These are phyloP conservation scores for Monilinia fructigena DNA, from an alignment of 2,329 filamentous ascomycete genomes.

Conservation along the genomic window DNA sequence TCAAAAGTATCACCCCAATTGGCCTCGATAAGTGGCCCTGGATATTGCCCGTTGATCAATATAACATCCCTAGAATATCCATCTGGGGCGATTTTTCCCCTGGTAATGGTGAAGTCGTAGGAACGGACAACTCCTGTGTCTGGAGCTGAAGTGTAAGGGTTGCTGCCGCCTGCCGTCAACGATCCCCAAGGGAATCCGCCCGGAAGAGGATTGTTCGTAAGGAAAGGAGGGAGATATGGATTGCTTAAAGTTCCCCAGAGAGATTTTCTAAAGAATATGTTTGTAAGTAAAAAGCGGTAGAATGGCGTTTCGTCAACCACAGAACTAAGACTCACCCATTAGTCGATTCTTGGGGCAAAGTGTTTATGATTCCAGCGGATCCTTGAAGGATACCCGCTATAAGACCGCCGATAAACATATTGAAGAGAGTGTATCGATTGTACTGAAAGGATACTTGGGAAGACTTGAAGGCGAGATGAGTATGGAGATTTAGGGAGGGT, in stretches of 20 bases:
- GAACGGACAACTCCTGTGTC: conserved; percentile 43
- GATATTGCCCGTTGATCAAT: conserved; percentile 42
- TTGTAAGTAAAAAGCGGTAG: background rate
- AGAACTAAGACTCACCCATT: conserved; percentile 3
- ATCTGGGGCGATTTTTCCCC: conserved; percentile 42
- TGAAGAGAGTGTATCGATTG: background rate
- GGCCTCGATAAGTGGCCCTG: conserved; percentile 42
- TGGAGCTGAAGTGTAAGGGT: conserved; percentile 42
- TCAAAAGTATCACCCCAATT: conserved; percentile 49
- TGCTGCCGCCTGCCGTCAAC: conserved; percentile 42
- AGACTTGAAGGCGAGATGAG: too few relatives aligned
- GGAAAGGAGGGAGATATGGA: conserved; percentile 43
- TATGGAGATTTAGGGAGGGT: background rate
- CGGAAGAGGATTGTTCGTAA: conserved; percentile 50
- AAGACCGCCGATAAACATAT: background rate
- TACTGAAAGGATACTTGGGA: background rate
- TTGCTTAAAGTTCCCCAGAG: conserved; percentile 39
- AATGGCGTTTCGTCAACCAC: background rate
- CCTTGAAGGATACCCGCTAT: background rate
- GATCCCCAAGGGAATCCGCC: conserved; percentile 54
- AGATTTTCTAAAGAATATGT: conserved; percentile 19
- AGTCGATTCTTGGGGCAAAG: background rate
- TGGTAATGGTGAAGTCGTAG: conserved; percentile 40
- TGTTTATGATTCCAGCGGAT: background rate
- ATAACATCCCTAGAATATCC: conserved; percentile 54